phyloP scores from a whole-genome alignment of 805 yeast species.

The Yarrowia sp. region DNA sequence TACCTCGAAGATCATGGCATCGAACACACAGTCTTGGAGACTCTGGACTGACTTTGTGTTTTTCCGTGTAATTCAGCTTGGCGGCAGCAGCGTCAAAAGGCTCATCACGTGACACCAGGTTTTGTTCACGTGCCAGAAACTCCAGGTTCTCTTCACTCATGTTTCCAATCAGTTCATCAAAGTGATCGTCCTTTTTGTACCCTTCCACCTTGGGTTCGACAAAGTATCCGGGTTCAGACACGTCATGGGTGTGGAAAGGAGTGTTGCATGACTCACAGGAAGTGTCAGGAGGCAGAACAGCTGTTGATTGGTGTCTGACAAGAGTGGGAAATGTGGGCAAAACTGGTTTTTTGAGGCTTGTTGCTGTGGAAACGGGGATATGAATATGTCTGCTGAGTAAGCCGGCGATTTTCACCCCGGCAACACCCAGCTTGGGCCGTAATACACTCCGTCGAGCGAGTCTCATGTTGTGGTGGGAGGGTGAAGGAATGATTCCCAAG shows the following conservation, averaged over 20 bases:
- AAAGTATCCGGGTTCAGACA: background rate
- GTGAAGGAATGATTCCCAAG: background rate
- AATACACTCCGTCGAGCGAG: background rate
- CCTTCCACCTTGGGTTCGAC: background rate
- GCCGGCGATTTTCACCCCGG: background rate
- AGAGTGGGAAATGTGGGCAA: background rate
- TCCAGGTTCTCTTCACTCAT: slow-evolving; percentile 16
- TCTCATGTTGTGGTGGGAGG: background rate
- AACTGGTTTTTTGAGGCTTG: background rate
- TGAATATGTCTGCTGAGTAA: background rate
- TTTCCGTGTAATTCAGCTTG: background rate
- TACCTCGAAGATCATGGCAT: background rate
- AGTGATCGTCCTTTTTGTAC: background rate
- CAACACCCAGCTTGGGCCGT: background rate
- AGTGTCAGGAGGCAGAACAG: background rate
- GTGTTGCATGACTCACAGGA: slow-evolving; percentile 12
- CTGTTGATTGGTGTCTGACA: background rate
- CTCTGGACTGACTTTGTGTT: background rate
- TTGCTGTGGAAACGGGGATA: background rate
- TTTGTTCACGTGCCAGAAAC: slow-evolving; percentile 17
- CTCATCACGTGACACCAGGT: background rate
- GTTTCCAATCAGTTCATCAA: background rate
- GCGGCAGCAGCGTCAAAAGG: background rate
- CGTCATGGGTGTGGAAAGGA: background rate
- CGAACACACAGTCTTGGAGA: background rate